A percentile compares a stretch with the other conserved stretches of the same genome.
These are phyloP conservation scores for Chytriomyces hyalinus DNA, from an alignment of 192 early-diverging fungal species.

Conservation along the genomic window DNA sequence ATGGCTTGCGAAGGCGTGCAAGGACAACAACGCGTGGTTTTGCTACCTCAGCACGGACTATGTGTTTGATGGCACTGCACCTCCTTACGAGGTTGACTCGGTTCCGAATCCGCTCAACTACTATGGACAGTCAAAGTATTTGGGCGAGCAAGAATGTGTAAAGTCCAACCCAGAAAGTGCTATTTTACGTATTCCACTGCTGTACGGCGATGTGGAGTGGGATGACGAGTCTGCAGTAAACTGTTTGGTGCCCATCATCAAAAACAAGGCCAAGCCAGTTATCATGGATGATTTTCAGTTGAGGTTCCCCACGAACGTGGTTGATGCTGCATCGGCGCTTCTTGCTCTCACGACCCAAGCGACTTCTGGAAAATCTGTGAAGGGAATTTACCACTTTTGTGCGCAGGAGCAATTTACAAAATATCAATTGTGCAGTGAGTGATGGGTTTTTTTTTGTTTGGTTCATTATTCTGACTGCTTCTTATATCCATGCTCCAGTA, in stretches of 20 bases:
- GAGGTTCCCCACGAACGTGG: constrained; percentile 80
- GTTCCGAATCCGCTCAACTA: constrained; percentile 79
- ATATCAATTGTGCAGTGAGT: constrained; percentile 64
- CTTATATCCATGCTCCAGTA: too few species aligned
- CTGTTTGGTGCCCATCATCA: constrained; percentile 68
- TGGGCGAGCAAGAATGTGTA: constrained; percentile 71
- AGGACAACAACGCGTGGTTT: constrained; percentile 59
- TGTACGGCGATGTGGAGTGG: constrained; percentile 72
- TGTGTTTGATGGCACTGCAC: constrained; percentile 86
- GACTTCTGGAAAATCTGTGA: constrained; percentile 33
- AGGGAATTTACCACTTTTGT: constrained; percentile 69
- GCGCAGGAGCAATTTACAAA: constrained; percentile 67
- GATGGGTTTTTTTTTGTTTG: too few species aligned
- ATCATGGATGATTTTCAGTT: constrained; percentile 72
- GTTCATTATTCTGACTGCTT: too few species aligned
- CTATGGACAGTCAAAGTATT: constrained; percentile 82
- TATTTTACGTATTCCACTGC: constrained; percentile 80
- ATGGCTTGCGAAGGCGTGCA: constrained; percentile 58
- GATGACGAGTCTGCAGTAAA: constrained; percentile 80
- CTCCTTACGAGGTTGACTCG: constrained; percentile 75
- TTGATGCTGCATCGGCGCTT: constrained; percentile 18
- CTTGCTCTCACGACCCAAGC: background rate
- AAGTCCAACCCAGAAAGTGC: constrained; percentile 60
- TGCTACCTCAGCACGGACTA: constrained; percentile 91
- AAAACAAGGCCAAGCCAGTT: constrained; percentile 50